These are phyloP conservation scores for Candida dubliniensis DNA, from an alignment of 1,139 yeast species.

Conservation along the genomic window DNA sequence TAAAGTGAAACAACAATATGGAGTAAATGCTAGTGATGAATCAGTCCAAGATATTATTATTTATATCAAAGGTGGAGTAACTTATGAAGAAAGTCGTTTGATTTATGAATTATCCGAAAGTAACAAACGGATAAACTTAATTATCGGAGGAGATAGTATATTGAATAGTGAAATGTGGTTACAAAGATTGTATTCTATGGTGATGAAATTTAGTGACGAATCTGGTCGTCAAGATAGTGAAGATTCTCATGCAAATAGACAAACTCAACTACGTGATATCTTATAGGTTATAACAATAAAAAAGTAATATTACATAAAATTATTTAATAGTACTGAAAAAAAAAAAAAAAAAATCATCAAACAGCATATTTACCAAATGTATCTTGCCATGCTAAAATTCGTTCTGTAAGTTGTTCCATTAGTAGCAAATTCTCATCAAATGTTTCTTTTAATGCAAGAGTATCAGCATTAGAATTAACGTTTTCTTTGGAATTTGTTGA, in stretches of 20 bases:
- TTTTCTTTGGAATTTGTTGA: conserved; percentile 21
- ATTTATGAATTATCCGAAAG: conserved; percentile 67
- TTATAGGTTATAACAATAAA: neutral
- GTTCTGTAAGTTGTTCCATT: conserved; percentile 71
- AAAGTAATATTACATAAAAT: too few relatives aligned
- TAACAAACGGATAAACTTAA: conserved; percentile 46
- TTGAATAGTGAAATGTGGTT: conserved; percentile 46
- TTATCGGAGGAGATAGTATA: conserved; percentile 78
- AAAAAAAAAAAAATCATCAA: neutral
- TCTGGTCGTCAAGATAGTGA: neutral
- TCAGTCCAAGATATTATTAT: conserved; percentile 74
- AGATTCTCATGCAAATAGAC: neutral
- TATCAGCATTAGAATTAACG: conserved; percentile 26
- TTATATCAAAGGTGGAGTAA: conserved; percentile 86
- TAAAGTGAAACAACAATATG: conserved; percentile 35
- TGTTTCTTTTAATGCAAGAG: conserved; percentile 35
- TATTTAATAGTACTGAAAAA: neutral
- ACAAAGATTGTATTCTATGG: neutral
- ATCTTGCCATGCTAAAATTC: conserved; percentile 75
- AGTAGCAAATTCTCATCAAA: conserved; percentile 59
- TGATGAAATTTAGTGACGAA: neutral
- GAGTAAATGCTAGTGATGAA: conserved; percentile 15
- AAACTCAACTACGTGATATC: conserved; percentile 3
- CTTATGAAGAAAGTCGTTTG: conserved; percentile 87
- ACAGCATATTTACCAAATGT: conserved; percentile 45